Base-by-base conservation (phyloP, 2,329 filamentous ascomycete species). In the Hypoxylon sp. region DNA sequence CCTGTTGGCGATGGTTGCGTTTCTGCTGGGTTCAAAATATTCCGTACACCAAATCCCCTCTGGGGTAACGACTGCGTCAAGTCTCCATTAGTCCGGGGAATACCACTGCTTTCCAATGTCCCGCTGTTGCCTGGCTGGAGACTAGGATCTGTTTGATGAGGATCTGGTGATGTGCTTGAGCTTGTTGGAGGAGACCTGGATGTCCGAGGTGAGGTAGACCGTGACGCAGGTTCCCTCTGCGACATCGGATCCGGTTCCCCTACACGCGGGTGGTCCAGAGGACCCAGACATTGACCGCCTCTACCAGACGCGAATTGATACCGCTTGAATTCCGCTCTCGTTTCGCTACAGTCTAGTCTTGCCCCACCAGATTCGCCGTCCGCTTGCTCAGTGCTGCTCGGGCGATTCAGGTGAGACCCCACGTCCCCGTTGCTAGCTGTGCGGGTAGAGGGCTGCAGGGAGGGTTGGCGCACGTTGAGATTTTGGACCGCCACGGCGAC, bases 201-300 rank as follows among this genome's bases (percentile, higher is more conserved):
- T 70, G 80, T 78, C 72, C 78, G 81, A 75, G 81, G 84, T 79
- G 85, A 85, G 77, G 81, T 79, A 82, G 85, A 82, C 77, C 80
- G 82, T 84, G 85, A 81, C 79, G 81, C 82, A 83, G 83, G 78
- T 74, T 82, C 84, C 81, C 83, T 84, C 82, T 88, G 85, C 81
- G 87, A 88, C 88, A 90, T 90, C 82, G 86, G 84, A 82, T 81
- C 81, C 84, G 83, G 83, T 80, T 86, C 85, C 82, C 85, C 84
- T 83, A 79, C 81, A 78, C 80, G 78, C 79, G 79, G 80, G 76
- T 80, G 79, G 80, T 80, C 82, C 78, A 78, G 79, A 80, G 79
- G 81, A 81, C 81, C 82, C 78, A 82, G 79, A 85, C 87, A 89
- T 89, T 83, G 87, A 87, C 82, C 77, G 72, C 75, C 70, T 71